These are phyloP conservation scores for Pseudogymnoascus sp. DNA, from an alignment of 2,329 filamentous ascomycete species.

Conservation along the genomic window DNA sequence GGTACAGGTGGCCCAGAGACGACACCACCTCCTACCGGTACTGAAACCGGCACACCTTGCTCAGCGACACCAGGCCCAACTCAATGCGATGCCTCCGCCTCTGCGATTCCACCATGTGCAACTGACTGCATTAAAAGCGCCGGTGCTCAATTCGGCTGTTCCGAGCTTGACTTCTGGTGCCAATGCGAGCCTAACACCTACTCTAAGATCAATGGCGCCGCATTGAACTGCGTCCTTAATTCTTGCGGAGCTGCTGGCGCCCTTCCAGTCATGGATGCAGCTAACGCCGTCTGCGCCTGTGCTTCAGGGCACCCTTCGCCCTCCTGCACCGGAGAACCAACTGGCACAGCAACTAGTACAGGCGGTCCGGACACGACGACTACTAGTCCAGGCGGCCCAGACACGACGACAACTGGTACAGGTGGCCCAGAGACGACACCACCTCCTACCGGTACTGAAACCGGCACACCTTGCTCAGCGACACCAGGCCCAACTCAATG, in stretches of 20 bases:
- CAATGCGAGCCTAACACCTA: background rate
- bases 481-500: background rate
- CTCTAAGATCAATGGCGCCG: background rate
- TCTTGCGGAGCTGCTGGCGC: background rate
- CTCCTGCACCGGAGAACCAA: background rate
- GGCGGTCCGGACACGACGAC: background rate
- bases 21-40: no score
- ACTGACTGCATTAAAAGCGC: background rate
- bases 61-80: background rate
- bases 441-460: no score
- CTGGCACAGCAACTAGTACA: background rate
- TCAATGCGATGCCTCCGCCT: background rate
- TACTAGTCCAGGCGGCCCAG: no score
- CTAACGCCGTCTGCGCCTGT: background rate
- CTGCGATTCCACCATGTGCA: background rate
- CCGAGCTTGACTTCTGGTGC: background rate
- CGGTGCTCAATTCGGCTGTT: background rate
- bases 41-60: no score
- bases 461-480: no score
- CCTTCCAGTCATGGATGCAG: background rate
- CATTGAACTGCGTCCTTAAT: background rate
- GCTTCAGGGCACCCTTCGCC: background rate
- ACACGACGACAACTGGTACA: no score
- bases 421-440: no score
- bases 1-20: no score